Evolutionary conservation across 768 basidiomycete genomes (phyloP).

Genomic region (Sarcomyxa edulis): DNA sequence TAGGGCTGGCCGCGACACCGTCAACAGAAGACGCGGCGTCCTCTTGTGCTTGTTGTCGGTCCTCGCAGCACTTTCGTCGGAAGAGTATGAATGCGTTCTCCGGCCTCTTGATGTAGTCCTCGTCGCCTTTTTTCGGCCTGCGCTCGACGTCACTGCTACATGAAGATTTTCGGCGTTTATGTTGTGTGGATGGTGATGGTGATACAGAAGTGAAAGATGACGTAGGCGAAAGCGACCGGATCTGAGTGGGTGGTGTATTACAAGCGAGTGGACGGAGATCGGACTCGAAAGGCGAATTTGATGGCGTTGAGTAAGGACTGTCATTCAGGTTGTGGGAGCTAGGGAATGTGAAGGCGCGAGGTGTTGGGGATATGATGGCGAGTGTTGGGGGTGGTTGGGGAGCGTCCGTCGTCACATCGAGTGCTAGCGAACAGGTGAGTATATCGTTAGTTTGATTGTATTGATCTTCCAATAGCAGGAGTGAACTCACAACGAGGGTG

Average conservation of each 20-base stretch:
- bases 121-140: constrained; percentile 67
- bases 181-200: constrained; percentile 28
- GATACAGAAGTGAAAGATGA: constrained; percentile 21
- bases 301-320: constrained; percentile 65
- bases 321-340: constrained; percentile 52
- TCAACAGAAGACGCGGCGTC: constrained; percentile 32
- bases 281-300: constrained; percentile 69
- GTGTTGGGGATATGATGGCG: constrained; percentile 63
- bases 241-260: constrained; percentile 20
- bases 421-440: constrained; percentile 37
- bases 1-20: constrained; percentile 22
- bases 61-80: constrained; percentile 74
- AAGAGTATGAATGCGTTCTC: constrained; percentile 86
- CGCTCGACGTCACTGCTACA: constrained; percentile 46
- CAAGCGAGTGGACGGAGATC: constrained; percentile 51
- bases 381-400: constrained; percentile 47
- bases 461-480: constrained; percentile 2
- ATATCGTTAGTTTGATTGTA: constrained; percentile 2
- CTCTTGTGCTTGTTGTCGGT: constrained; percentile 52
- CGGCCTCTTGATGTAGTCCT: constrained; percentile 79
- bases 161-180: constrained; percentile 49
- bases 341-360: constrained; percentile 70
- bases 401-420: constrained; percentile 71
- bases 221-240: constrained; percentile 38
- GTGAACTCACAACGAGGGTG: constrained; percentile 39